Conservation (phyloP, 1,139 yeast genomes). For the Geotrichum restrictum region DNA sequence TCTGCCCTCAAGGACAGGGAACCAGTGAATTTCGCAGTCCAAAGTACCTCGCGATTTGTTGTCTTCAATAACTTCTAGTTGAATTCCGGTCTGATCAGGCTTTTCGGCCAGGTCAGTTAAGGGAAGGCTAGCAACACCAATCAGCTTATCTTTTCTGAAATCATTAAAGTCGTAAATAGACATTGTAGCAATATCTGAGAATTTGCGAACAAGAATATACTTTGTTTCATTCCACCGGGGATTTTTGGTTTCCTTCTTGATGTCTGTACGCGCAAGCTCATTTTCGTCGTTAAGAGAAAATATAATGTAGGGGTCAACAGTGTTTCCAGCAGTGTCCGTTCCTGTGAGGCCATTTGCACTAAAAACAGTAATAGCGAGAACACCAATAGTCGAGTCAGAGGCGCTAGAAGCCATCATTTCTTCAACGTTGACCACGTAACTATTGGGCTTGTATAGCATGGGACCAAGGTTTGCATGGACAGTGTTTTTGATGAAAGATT, state of each 20-base stretch:
- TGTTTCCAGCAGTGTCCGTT: slow-evolving; percentile 63
- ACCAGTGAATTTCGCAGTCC: slow-evolving; percentile 64
- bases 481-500: slow-evolving; percentile 76
- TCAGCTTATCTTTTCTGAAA: slow-evolving; percentile 68
- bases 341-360: slow-evolving; percentile 67
- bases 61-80: slow-evolving; percentile 64
- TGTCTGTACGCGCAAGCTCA: slow-evolving; percentile 62
- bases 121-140: slow-evolving; percentile 77
- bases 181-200: slow-evolving; percentile 75
- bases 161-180: slow-evolving; percentile 72
- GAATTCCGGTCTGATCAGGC: slow-evolving; percentile 50
- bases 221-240: slow-evolving; percentile 89
- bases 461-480: slow-evolving; percentile 84
- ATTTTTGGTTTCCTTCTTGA: slow-evolving; percentile 56
- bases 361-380: slow-evolving; percentile 63
- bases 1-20: slow-evolving; percentile 75
- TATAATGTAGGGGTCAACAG: slow-evolving; percentile 86
- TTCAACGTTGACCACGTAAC: slow-evolving; percentile 87
- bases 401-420: slow-evolving; percentile 85
- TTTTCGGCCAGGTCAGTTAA: slow-evolving; percentile 58
- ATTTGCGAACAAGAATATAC: slow-evolving; percentile 64
- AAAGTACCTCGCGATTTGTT: slow-evolving; percentile 75
- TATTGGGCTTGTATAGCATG: slow-evolving; percentile 78
- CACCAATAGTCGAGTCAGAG: slow-evolving; percentile 79
- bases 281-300: slow-evolving; percentile 46